These are phyloP conservation scores for Boletus subcaerulescens DNA, from an alignment of 768 basidiomycete species.

Conservation along the genomic window DNA sequence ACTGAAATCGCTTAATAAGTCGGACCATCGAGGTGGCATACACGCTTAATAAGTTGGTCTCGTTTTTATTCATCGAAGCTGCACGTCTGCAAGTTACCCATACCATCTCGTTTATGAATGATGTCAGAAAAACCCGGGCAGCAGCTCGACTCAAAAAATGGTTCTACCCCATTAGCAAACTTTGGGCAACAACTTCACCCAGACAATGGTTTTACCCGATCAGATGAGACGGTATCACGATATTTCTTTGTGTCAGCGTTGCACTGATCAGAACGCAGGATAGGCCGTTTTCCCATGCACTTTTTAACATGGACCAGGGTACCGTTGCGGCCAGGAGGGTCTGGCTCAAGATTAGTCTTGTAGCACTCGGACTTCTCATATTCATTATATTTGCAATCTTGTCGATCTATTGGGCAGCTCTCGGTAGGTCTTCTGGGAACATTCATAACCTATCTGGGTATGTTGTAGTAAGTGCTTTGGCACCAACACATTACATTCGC, in stretches of 20 bases:
- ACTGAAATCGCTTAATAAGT: background rate
- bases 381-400: constrained; percentile 48
- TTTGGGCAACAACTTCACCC: background rate
- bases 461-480: constrained; percentile 47
- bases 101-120: background rate
- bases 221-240: constrained; percentile 10
- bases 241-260: background rate
- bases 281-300: constrained; percentile 28
- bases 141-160: background rate
- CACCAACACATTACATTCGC: background rate
- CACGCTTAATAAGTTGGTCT: constrained; percentile 19
- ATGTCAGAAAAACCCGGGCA: constrained; percentile 3
- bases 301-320: constrained; percentile 28
- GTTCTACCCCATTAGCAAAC: background rate
- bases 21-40: no score
- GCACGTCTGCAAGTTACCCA: background rate
- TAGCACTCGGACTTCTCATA: constrained; percentile 35
- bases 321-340: constrained; percentile 32
- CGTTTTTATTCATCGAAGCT: background rate
- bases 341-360: constrained; percentile 42
- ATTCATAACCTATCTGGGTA: constrained; percentile 47
- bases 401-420: constrained; percentile 60
- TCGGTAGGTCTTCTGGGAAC: constrained; percentile 42
- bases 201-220: background rate
- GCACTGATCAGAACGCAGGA: constrained; percentile 17